Base-by-base conservation (phyloP, 768 basidiomycete species). In the Rhodotorula sphaerocarpa region DNA sequence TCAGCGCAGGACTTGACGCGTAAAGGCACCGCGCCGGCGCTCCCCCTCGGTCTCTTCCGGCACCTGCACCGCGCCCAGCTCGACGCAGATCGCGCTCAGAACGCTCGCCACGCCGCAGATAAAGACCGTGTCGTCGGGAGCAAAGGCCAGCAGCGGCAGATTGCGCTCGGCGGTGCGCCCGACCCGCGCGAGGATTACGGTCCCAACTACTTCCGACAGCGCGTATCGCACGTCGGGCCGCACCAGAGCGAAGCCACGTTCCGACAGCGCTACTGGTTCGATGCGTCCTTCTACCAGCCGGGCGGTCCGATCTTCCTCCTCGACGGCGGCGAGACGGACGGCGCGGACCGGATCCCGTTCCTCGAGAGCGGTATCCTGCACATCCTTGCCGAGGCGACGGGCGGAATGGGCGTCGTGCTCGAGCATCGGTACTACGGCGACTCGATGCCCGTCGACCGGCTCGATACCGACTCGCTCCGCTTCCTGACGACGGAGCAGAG, bases 281-380 rank as follows among this genome's bases (percentile, higher is more conserved):
- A 85, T 72, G 82, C 82, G 25, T 81, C 87, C 39, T 84, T 88
- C 74, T 96, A 92, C 75, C 78, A 81, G 57, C 66, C 79, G 3
- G 83, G 84, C 47, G 87, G 84, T 3, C 93, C 92, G 0, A 88
- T 96, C 27, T 85, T 90, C 69, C 82, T 96, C 3, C 76, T 96
- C 27, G 93, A 96, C 74, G 90, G 89, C 1, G 93, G 93, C 21
- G 93, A 96, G 77, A 93, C 90, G 6, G 86, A 82, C 65, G 93
- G 90, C 25, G 83, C 82, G 34, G 72, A 21, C 16, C 69, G 78
- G 51, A 53, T 79, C 12, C 74, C 76, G 0, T 87, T 83, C 77
- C 75, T 87, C 27, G 84, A 88, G 65, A 85, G 82, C 0, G 88
- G 91, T 3, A 92, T 96, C 66, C 81, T 87, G 10, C 86, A 89